Base-by-base conservation (phyloP, 2,329 filamentous ascomycete species). In the Fusarium sp. region DNA sequence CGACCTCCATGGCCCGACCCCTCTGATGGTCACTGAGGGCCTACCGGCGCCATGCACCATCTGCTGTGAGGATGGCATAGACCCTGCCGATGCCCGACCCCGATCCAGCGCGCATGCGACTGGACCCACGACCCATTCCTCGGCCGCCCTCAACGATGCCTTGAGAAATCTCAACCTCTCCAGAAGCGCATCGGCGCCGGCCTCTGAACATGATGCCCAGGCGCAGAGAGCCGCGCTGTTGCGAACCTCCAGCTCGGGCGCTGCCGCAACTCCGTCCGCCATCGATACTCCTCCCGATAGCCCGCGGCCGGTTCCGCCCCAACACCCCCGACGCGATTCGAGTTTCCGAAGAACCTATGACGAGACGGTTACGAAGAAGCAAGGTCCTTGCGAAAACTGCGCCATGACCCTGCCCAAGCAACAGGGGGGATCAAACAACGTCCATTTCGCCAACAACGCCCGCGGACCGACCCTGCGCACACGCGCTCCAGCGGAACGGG, bases 21-120 rank as follows among this genome's bases (percentile, higher is more conserved):
- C 91, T 59, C 82, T 93, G 68, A 92, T 93, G 89, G 91, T 92
- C 78, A 93, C 91, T 39, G 91, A 93, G 80, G 91, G 90, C 58
- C 83, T 92, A 16, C 89, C 90, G 3, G 88, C 90, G 14, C 86
- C 88, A 57, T 93, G 91, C 78, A 84, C 85, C 67, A 85, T 87
- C 76, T 93, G 91, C 79, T 89, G 86, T 78, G 88, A 92, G 37
- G 81, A 83, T 48, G 78, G 73, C 43, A 68, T 77, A 65, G 70
- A 78, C 25, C 63, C 67, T 50, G 62, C 74, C 58, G 79, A 81
- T 68, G 80, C 80, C 43, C 83, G 84, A 69, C 84, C 85, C 54
- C 84, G 82, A 72, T 84, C 87, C 30, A 85, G 82, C 66, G 80
- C 83, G 20, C 81, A 83, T 43, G 76, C 81, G 5, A 76, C 81